These are phyloP conservation scores for Simplicillium sp. DNA, from an alignment of 2,329 filamentous ascomycete genomes.

Conservation along the genomic window DNA sequence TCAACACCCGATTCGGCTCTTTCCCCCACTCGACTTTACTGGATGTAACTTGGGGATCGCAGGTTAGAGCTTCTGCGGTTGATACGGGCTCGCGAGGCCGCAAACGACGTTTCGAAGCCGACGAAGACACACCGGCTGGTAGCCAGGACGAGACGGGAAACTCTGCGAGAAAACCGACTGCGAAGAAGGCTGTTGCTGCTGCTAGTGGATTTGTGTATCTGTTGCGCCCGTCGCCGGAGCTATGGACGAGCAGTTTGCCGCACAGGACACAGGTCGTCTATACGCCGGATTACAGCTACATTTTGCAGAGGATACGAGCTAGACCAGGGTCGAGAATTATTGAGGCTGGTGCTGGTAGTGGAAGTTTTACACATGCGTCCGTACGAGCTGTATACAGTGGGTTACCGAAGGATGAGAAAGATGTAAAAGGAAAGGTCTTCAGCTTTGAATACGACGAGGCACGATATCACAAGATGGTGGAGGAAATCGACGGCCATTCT, in stretches of 20 bases:
- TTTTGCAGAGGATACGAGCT: conserved; percentile 66
- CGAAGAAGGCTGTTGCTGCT: conserved; percentile 43
- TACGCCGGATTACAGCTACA: conserved; percentile 78
- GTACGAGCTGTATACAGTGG: conserved; percentile 69
- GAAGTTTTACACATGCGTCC: conserved; percentile 75
- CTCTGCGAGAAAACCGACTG: conserved; percentile 11
- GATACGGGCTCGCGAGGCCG: conserved; percentile 84
- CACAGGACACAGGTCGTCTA: conserved; percentile 83
- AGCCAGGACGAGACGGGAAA: conserved; percentile 24
- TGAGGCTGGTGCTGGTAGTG: conserved; percentile 73
- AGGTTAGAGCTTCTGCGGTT: conserved; percentile 80
- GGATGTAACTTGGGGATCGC: conserved; percentile 78
- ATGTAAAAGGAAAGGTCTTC: conserved; percentile 59
- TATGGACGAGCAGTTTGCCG: conserved; percentile 72
- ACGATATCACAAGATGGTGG: conserved; percentile 57
- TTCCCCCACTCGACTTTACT: conserved; percentile 75
- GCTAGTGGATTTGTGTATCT: conserved; percentile 68
- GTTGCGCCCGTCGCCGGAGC: conserved; percentile 68
- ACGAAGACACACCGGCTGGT: conserved; percentile 26
- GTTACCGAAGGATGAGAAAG: conserved; percentile 36
- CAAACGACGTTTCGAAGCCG: conserved; percentile 46
- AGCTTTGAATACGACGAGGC: conserved; percentile 76
- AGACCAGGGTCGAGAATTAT: conserved; percentile 65
- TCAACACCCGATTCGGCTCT: conserved; percentile 91
- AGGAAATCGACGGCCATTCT: conserved; percentile 61